A percentile compares a stretch with the other conserved stretches of the same genome.
Evolutionary conservation across 2,329 filamentous ascomycete genomes (phyloP).

Genomic region (Xylaria sp.): DNA sequence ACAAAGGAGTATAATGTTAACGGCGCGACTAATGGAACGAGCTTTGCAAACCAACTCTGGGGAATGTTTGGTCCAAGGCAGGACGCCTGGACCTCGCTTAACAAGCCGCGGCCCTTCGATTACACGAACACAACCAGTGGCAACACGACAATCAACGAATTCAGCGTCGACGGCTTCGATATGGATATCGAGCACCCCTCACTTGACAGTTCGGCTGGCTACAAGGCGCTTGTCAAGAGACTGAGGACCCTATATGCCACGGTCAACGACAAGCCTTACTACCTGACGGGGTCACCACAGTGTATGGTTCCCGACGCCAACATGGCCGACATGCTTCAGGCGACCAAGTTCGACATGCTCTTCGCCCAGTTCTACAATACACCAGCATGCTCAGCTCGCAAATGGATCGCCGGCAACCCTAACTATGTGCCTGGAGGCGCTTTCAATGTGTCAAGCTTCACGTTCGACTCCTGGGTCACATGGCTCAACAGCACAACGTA

Average conservation of each 20-base stretch:
- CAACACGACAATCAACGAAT: conserved; percentile 31
- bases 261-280: conserved; percentile 42
- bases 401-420: conserved; percentile 48
- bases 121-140: conserved; percentile 36
- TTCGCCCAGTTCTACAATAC: conserved; percentile 66
- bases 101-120: conserved; percentile 48
- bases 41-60: conserved; percentile 54
- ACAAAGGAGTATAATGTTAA: conserved; percentile 52
- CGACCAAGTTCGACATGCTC: conserved; percentile 53
- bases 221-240: conserved; percentile 46
- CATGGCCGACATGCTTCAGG: conserved; percentile 41
- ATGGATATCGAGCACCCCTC: conserved; percentile 51
- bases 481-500: conserved; percentile 50
- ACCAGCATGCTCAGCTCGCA: conserved; percentile 49
- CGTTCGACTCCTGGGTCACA: conserved; percentile 57
- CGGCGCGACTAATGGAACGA: conserved; percentile 51
- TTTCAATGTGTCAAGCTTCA: conserved; percentile 51
- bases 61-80: conserved; percentile 55
- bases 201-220: conserved; percentile 48
- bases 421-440: conserved; percentile 44
- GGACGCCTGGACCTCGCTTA: conserved; percentile 47
- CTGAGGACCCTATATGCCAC: conserved; percentile 45
- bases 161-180: conserved; percentile 50
- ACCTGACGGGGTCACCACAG: conserved; percentile 60
- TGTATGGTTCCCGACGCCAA: conserved; percentile 57